Percentiles rank a stretch among this genome's conserved stretches.
These are phyloP conservation scores for Grigorovia transvaalensis DNA, from an alignment of 805 yeast genomes.

Conservation along the genomic window DNA sequence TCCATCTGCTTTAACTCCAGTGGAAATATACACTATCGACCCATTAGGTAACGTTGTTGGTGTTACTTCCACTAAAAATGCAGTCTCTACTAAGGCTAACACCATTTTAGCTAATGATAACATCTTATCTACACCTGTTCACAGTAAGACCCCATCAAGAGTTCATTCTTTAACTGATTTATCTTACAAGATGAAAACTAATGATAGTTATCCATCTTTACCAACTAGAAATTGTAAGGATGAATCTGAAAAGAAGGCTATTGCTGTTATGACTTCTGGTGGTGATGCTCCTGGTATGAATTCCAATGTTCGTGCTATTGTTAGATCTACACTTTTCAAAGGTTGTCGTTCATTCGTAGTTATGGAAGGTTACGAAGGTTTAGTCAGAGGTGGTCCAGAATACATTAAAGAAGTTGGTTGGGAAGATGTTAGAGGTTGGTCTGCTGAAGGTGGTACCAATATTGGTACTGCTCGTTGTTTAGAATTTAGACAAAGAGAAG, in stretches of 20 bases:
- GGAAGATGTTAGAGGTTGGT: conserved; percentile 66
- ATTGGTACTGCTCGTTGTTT: conserved; percentile 71
- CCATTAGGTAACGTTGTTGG: conserved; percentile 81
- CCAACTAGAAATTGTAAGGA: conserved; percentile 12
- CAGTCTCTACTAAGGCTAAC: conserved; percentile 37
- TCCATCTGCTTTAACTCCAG: conserved; percentile 68
- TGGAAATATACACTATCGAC: conserved; percentile 66
- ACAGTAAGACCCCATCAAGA: conserved; percentile 9
- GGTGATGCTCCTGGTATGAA: conserved; percentile 82
- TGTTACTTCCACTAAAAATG: conserved; percentile 53
- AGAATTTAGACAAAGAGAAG: conserved; percentile 56
- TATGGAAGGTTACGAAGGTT: conserved; percentile 66
- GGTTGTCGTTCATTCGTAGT: conserved; percentile 61
- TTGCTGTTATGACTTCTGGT: conserved; percentile 73
- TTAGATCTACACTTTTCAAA: conserved; percentile 52
- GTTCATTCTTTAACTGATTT: conserved; percentile 18
- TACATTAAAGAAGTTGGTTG: conserved; percentile 52
- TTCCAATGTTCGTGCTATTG: conserved; percentile 64
- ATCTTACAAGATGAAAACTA: conserved; percentile 10
- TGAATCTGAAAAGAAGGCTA: conserved; percentile 30
- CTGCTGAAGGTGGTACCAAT: conserved; percentile 62
- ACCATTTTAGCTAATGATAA: background rate
- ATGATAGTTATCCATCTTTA: conserved; percentile 14
- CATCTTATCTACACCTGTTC: conserved; percentile 3
- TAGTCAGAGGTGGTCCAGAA: conserved; percentile 51